These are phyloP conservation scores for Populus hybrid DNA, from an alignment of 441 rosid species.

Conservation along the genomic window DNA sequence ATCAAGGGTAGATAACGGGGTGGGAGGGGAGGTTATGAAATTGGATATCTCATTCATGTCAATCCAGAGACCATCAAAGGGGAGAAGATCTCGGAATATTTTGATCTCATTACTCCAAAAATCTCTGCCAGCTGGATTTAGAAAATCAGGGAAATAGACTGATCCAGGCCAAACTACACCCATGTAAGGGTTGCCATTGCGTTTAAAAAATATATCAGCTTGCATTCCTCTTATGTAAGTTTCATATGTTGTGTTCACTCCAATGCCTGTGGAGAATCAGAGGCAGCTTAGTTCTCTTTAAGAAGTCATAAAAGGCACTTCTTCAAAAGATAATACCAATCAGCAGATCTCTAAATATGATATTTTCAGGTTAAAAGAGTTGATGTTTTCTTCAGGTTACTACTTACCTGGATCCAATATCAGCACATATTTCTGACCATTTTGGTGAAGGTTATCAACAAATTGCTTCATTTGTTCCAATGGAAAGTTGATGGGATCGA, in stretches of 20 bases:
- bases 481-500: constrained; percentile 66
- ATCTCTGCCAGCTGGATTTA: constrained; percentile 41
- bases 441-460: constrained; percentile 17
- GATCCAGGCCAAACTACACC: constrained; percentile 47
- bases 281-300: neutral
- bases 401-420: constrained; percentile 71
- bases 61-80: constrained; percentile 46
- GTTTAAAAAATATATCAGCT: constrained; percentile 56
- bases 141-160: constrained; percentile 69
- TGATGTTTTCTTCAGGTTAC: neutral
- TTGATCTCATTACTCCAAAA: constrained; percentile 64
- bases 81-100: constrained; percentile 43
- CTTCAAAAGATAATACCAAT: neutral
- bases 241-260: constrained; percentile 43
- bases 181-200: constrained; percentile 48
- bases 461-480: constrained; percentile 42
- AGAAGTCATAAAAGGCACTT: neutral
- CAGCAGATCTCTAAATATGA: neutral
- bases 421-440: constrained; percentile 44
- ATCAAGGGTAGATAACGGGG: constrained; percentile 50
- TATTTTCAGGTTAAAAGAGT: neutral
- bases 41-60: constrained; percentile 37
- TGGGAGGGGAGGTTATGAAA: constrained; percentile 50
- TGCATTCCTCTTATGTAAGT: constrained; percentile 60
- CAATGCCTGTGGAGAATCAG: constrained; percentile 40